Conservation (phyloP, 352 stramenopile genomes). For the Pythium volutum region DNA sequence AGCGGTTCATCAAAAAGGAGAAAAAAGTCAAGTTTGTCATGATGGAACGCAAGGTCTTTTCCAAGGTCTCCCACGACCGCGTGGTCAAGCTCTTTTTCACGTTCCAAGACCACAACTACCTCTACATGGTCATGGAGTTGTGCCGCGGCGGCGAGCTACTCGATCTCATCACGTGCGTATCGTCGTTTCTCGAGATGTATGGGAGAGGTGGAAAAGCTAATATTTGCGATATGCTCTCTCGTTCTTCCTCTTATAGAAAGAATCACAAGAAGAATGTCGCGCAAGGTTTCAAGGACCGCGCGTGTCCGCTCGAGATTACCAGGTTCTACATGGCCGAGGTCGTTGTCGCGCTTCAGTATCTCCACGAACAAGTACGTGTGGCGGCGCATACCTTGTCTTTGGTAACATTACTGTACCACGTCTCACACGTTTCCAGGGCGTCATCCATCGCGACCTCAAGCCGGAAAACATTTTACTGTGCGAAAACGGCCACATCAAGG, state of each 20-base stretch:
- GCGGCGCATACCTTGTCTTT: constrained; percentile 32
- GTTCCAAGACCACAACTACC: constrained; percentile 86
- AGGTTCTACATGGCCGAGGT: constrained; percentile 95
- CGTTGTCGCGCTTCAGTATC: constrained; percentile 92
- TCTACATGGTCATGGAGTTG: constrained; percentile 92
- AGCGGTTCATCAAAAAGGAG: constrained; percentile 88
- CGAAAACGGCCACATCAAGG: constrained; percentile 85
- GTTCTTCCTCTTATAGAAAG: too few relatives aligned
- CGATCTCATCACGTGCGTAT: constrained; percentile 75
- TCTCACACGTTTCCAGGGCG: constrained; percentile 35
- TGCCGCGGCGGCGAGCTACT: constrained; percentile 82
- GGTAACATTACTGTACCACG: constrained; percentile 40
- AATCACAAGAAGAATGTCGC: constrained; percentile 67
- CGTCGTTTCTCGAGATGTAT: not conserved
- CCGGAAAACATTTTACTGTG: constrained; percentile 88
- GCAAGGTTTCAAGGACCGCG: constrained; percentile 53
- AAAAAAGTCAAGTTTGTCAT: constrained; percentile 92
- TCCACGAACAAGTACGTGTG: constrained; percentile 65
- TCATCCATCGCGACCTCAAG: constrained; percentile 97
- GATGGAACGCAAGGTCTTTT: constrained; percentile 91
- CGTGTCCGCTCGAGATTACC: constrained; percentile 79
- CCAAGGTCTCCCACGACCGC: constrained; percentile 83
- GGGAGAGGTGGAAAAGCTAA: not conserved
- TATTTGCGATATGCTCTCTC: not conserved
- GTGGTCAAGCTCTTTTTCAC: constrained; percentile 90